phyloP scores from a whole-genome alignment of 2,329 filamentous ascomycete species.

The Alternaria ventricosa region DNA sequence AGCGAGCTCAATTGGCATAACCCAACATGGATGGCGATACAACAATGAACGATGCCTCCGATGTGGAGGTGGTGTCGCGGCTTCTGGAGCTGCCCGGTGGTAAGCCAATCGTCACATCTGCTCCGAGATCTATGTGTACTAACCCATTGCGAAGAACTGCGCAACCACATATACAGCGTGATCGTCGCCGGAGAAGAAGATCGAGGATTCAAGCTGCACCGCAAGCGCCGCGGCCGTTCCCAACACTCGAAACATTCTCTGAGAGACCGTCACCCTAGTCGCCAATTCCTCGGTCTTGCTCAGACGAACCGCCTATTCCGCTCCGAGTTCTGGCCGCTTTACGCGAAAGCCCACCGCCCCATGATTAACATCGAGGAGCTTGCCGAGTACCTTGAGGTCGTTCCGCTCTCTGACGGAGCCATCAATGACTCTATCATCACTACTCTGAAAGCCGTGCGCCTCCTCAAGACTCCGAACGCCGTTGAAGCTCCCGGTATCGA shows the following conservation, averaged over 20 bases:
- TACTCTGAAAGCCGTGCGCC: not conserved
- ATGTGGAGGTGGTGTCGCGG: not conserved
- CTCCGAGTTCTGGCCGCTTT: not conserved
- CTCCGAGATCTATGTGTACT: not conserved
- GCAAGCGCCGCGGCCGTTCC: not conserved
- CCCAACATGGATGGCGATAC: not conserved
- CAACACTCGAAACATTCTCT: not conserved
- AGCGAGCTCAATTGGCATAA: not conserved
- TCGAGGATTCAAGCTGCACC: not conserved
- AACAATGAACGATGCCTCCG: not conserved
- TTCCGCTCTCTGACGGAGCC: not conserved
- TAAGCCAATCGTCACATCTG: not conserved
- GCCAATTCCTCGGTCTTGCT: not conserved
- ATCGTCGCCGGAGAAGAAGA: not conserved
- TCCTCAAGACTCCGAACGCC: not conserved
- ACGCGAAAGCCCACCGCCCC: not conserved
- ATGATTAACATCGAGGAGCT: not conserved
- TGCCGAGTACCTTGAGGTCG: not conserved
- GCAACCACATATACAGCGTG: not conserved
- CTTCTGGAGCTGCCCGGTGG: not conserved
- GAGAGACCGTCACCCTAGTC: not conserved
- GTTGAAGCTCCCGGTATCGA: not conserved
- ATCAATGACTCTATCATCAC: not conserved
- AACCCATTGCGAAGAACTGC: not conserved
- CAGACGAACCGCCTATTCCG: not conserved